A percentile compares a stretch with the other conserved stretches of the same genome.
phyloP scores from a whole-genome alignment of 2,329 filamentous ascomycete species.

The Epichloe coenophiala region DNA sequence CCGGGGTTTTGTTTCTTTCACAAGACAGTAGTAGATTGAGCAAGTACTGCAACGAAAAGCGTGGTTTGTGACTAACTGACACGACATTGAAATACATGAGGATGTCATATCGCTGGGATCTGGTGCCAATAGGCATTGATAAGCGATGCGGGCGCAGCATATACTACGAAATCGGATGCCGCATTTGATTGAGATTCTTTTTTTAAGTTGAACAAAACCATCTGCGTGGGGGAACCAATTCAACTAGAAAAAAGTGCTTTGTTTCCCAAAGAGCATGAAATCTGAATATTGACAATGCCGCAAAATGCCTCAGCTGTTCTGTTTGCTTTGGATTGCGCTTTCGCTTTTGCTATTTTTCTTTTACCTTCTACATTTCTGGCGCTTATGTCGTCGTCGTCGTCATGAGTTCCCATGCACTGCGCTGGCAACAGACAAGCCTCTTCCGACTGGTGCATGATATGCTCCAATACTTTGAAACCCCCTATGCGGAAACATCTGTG shows the following conservation, averaged over 20 bases:
- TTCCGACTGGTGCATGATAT: conserved; percentile 43
- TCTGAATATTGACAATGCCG: neutral
- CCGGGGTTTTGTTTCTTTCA: too few species aligned
- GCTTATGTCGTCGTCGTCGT: conserved; percentile 1
- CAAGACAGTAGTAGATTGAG: neutral
- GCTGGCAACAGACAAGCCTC: conserved; percentile 29
- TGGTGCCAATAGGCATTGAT: neutral
- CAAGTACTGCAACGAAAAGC: neutral
- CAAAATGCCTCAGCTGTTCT: neutral
- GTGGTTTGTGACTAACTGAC: neutral
- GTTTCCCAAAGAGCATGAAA: neutral
- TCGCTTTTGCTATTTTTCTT: neutral
- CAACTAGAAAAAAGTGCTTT: neutral
- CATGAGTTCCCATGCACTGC: conserved; percentile 24
- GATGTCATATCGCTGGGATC: neutral
- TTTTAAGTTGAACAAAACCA: neutral
- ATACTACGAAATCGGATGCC: neutral
- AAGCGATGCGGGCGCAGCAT: neutral
- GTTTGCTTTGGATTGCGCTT: neutral
- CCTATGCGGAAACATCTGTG: conserved; percentile 22
- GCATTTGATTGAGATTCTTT: neutral
- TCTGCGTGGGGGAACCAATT: neutral
- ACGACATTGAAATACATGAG: neutral
- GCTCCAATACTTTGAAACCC: conserved; percentile 56
- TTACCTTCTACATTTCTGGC: neutral